phyloP scores from a whole-genome alignment of 75 land plant species.

The Chamaecyparis obtusa region DNA sequence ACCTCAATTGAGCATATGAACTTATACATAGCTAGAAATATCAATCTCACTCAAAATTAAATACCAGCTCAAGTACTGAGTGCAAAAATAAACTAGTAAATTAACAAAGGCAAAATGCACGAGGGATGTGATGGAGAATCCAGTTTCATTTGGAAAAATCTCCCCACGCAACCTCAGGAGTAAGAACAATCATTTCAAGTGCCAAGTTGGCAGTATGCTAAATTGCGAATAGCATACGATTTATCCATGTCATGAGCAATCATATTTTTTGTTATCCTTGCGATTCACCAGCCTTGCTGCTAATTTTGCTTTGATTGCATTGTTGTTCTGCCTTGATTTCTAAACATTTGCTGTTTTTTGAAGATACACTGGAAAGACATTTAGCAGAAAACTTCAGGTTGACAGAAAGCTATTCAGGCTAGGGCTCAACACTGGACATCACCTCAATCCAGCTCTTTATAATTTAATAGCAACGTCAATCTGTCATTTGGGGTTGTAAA shows the following conservation, averaged over 20 bases:
- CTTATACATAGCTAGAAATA: neutral
- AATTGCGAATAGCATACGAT: too few species aligned
- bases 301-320: neutral
- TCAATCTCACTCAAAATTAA: neutral
- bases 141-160: too few species aligned
- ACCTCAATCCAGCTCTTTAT: neutral
- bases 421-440: neutral
- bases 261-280: too few species aligned
- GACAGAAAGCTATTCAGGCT: neutral
- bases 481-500: too few species aligned
- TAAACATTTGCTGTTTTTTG: neutral
- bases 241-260: neutral
- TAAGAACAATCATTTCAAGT: neutral
- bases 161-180: too few species aligned
- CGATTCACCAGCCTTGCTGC: neutral
- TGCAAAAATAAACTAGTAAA: neutral
- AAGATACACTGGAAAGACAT: too few species aligned
- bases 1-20: neutral
- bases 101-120: too few species aligned
- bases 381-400: neutral
- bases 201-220: neutral
- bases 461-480: neutral
- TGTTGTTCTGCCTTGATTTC: neutral
- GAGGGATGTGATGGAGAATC: too few species aligned
- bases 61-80: neutral